Percentiles rank a stretch among this genome's conserved stretches.
Conservation (phyloP, 306 rosid species). For the Begonia loranthoides region DNA sequence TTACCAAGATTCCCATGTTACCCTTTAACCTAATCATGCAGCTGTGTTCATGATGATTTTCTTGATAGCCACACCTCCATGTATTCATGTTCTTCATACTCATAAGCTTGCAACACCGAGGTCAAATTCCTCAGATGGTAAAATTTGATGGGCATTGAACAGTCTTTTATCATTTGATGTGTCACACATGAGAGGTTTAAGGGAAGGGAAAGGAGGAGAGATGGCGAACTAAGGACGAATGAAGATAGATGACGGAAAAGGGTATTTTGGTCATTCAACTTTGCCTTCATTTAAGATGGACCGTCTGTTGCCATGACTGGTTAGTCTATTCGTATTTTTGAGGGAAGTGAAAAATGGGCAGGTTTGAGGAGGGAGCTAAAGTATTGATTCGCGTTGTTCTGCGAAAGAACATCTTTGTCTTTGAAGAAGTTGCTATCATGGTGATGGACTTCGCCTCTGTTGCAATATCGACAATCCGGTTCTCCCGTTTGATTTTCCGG, state of each 20-base stretch:
- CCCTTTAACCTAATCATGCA: no score
- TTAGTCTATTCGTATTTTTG: not conserved
- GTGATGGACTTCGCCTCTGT: slow-evolving; percentile 23
- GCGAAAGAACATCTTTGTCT: slow-evolving; percentile 38
- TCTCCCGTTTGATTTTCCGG: slow-evolving; percentile 28
- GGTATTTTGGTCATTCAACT: not conserved
- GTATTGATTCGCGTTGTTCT: slow-evolving; percentile 27
- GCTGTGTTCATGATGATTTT: not conserved
- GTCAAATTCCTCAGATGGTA: no score
- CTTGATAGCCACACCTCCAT: not conserved
- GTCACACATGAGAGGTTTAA: not conserved
- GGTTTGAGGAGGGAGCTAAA: slow-evolving; percentile 17
- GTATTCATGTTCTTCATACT: not conserved
- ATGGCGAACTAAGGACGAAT: no score
- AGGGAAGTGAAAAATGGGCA: slow-evolving; percentile 13
- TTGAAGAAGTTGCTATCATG: slow-evolving; percentile 23
- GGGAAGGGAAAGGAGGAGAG: not conserved
- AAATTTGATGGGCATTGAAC: no score
- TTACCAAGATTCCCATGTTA: no score
- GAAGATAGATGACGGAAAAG: not conserved
- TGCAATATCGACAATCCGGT: slow-evolving; percentile 22
- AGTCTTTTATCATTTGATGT: no score
- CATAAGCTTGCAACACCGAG: no score
- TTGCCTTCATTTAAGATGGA: no score
- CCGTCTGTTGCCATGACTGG: no score